These are phyloP conservation scores for grape (Vitis vinifera) DNA, from an alignment of 164 flowering plant genomes.

Conservation along the genomic window DNA sequence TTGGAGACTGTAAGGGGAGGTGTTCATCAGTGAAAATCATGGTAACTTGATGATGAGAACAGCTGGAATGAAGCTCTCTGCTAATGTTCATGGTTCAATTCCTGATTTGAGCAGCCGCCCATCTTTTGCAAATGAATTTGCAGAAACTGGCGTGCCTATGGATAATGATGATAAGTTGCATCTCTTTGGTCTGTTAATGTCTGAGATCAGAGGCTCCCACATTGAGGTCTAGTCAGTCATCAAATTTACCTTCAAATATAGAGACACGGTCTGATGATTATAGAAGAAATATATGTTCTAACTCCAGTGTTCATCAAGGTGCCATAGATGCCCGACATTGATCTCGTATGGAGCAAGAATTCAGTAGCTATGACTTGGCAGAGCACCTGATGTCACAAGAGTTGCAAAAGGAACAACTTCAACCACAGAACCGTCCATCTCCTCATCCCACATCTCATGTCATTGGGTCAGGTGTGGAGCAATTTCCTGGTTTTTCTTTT, in stretches of 20 bases:
- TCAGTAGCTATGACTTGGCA: conserved; percentile 37
- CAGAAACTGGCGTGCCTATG: conserved; percentile 27
- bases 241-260: conserved; percentile 33
- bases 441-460: no score
- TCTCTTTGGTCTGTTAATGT: conserved; percentile 77
- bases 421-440: conserved; percentile 10
- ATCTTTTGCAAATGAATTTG: conserved; percentile 29
- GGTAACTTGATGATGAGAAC: no score
- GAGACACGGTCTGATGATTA: conserved; percentile 62
- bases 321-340: conserved; percentile 35
- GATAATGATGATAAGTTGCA: conserved; percentile 54
- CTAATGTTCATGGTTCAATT: conserved; percentile 28
- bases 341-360: conserved; percentile 45
- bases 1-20: no score
- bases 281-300: conserved; percentile 32
- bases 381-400: conserved; percentile 57
- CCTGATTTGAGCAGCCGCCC: conserved; percentile 23
- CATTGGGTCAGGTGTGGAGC: neutral
- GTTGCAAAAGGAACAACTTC: conserved; percentile 56
- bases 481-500: conserved; percentile 3
- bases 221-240: conserved; percentile 36
- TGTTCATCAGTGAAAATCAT: no score
- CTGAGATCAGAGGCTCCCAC: conserved; percentile 66
- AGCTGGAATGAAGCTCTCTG: conserved; percentile 14
- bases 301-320: conserved; percentile 38